Evolutionary conservation across 305 asterid species (phyloP), one percentile per base, ranked within the genome.

Genomic region (Fraxinus angustifolia): DNA sequence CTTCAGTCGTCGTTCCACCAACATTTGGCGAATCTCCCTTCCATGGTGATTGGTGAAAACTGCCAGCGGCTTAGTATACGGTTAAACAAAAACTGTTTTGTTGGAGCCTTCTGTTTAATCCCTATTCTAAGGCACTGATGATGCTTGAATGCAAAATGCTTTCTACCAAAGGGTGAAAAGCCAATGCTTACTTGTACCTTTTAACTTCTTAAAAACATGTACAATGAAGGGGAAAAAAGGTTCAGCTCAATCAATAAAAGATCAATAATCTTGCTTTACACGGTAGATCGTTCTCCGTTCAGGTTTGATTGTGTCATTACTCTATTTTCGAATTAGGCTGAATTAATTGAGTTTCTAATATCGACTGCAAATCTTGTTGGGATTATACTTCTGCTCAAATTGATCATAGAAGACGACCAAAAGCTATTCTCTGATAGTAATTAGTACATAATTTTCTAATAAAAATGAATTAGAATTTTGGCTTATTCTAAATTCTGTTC

Each of bases 1-100:
- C 97, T 30, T 94, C 97, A 5, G 87, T 94, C 48, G 36, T 93
- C 28, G 93, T 94, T 82, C 97, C 98, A 80, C 92, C 97, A 42
- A 87, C 97, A 0, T 92, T 92, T 53, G 85, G 80, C 36, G 91
- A 88, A 78, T 86, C 93, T 82, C 88, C 92, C 8, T 68, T 78
- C 40, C 78, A 77, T 7, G 82, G 80, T 83, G 84, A 71, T 26
- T 74, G 86, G 79, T 85, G 85, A 87, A 79, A 65, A 83, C 23
- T 11, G 33, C 31, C 11, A 28, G 35, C 17, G n/a, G 17, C 35
- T 65, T 6, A 8, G 73, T 26, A 65, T 28, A 65, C 73, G 1
- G 17, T 11, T 6, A 65, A 65, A 65, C 73, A 62, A 65, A 60
- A 65, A 65, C 33, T 19, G 70, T 19, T 58, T 6, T 65, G 3